These are phyloP conservation scores for Amanita subjunquillea DNA, from an alignment of 768 basidiomycete species.

Conservation along the genomic window DNA sequence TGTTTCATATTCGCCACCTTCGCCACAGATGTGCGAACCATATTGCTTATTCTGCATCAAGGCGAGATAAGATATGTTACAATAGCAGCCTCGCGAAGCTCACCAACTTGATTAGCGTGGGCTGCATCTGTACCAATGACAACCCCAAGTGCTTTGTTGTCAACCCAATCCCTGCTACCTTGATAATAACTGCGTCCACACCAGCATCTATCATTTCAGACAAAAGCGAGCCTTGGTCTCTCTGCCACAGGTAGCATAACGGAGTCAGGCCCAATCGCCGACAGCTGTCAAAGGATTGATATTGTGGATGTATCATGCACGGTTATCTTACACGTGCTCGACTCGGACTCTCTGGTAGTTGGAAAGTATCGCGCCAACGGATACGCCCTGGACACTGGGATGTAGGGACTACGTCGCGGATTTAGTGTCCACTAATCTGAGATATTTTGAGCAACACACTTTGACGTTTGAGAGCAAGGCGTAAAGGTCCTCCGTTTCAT, in stretches of 20 bases:
- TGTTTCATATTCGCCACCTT: conserved; percentile 97
- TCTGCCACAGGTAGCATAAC: conserved; percentile 89
- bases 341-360: conserved; percentile 96
- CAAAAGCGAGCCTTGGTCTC: conserved; percentile 79
- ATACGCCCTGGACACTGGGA: conserved; percentile 78
- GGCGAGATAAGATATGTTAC: background rate
- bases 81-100: conserved; percentile 10
- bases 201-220: conserved; percentile 77
- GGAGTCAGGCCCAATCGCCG: conserved; percentile 70
- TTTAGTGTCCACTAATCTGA: conserved; percentile 1
- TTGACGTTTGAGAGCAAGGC: conserved; percentile 64
- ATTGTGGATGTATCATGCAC: background rate
- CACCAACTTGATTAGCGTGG: conserved; percentile 65
- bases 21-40: conserved; percentile 91
- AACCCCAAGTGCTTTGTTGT: conserved; percentile 70
- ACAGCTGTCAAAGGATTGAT: conserved; percentile 40
- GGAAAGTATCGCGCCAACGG: conserved; percentile 94
- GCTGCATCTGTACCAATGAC: conserved; percentile 62
- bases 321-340: conserved; percentile 78
- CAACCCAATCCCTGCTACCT: conserved; percentile 92
- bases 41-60: conserved; percentile 58
- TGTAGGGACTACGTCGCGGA: conserved; percentile 42
- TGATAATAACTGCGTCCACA: conserved; percentile 80
- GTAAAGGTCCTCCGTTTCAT: conserved; percentile 94
- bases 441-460: conserved; percentile 29